Base-by-base conservation (phyloP, 1,284 basidiomycete species). In the Irpex sp. region DNA sequence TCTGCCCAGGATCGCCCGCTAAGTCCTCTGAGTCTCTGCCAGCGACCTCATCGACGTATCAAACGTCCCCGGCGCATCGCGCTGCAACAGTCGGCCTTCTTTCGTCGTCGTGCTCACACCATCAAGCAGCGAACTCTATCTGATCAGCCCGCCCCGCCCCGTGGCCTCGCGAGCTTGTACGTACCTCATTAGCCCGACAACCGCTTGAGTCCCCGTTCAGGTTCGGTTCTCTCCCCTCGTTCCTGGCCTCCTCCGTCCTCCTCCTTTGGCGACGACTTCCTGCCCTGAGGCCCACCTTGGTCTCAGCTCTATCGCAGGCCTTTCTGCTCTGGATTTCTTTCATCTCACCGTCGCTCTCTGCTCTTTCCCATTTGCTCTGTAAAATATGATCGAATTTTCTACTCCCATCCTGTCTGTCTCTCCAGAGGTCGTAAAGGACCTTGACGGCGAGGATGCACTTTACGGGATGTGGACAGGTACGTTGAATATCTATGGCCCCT, bases 361-460 rank as follows among this genome's bases (percentile, higher is more conserved):
- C 48, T 59, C 60, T 68, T 37, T 65, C n/a, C 15, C 40, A 4
- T 15, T 15, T 15, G 9, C 40, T 47, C 40, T 47, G 54, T 37
- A 56, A n/a, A 62, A 65, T 67, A 87, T 87, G 87, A 72, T 82
- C 58, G 66, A 77, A 44, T 83, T 89, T 55, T 81, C 88, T 44
- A 76, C 78, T 15, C 88, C 88, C 55, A 83, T 91, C 44, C 82
- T 91, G 60, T 80, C 83, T 44, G 79, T 91, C 64, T 79, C 87
- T 8, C 77, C 82, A 37, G 89, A 89, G 65, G 86, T 80, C 15
- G 80, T 91, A 64, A 79, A 79, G 69, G 84, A 88, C 67, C 80
- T 91, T 66, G 83, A 90, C 67, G 87, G 88, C 58, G 76, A 81
- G 57, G 86, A 89, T 64, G 86, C 87, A 21, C 77, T 90, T 38